Base-by-base conservation (phyloP, 2,329 filamentous ascomycete genomes). In the Colletotrichum sp. region DNA sequence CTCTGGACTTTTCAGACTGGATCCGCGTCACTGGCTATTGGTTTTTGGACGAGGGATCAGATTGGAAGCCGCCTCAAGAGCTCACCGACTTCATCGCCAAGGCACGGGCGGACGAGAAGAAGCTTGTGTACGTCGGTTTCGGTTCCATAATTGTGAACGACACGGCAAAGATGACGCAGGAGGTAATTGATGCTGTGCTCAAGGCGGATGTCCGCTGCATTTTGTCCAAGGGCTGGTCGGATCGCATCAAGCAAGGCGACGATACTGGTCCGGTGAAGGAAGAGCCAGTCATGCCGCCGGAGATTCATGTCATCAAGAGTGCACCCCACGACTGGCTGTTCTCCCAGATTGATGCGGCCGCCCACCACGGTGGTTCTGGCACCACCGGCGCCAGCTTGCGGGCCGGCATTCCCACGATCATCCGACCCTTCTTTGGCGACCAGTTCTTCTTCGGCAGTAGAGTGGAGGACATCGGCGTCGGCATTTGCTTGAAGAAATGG, bases 281-380 rank as follows among this genome's bases (percentile, higher is more conserved):
- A 18, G 91, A 93, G 77, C 87, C 90, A 0, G 93, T 95, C 79
- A 91, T 96, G 72, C 91, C 97, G 2, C 86, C 92, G 0, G 95
- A 96, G 80, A 98, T 99, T 61, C 91, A 94, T 81, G 93, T 94
- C 82, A 99, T 99, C 83, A 94, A 96, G 81, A 93, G 95, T 10
- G 96, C 95, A 3, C 97, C 97, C 0, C 97, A 99, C 81, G 97
- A 99, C 86, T 99, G 97, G 97, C 89, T 99, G 3, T 99, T 99
- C 85, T 90, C 89, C 52, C 96, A 98, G 82, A 95, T 99, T 72
- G 97, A 99, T 81, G 97, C 96, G 6, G 96, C 95, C 5, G 95
- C 95, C 9, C 97, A 99, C 82, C 97, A 99, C 82, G 97, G 97
- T 64, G 97, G 97, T 7, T 95, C 96, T 6, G 97, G 97, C 3